Base-by-base conservation (phyloP, 2,329 filamentous ascomycete genomes). In the Fusarium staphyleae region DNA sequence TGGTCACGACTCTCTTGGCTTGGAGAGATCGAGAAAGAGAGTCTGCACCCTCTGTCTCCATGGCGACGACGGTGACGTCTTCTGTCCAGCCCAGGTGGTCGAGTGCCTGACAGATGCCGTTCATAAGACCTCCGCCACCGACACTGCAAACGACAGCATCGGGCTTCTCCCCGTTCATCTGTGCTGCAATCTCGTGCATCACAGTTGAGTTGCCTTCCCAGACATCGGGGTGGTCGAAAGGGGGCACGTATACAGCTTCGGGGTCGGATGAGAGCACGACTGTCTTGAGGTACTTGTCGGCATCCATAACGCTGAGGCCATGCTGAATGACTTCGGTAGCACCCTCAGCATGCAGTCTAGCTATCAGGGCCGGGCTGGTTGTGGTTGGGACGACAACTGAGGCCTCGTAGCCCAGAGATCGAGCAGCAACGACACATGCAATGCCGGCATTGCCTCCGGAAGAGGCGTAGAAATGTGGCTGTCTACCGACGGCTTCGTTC, bases 371-470 rank as follows among this genome's bases (percentile, higher is more conserved):
- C 0, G 80, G 75, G 47, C 85, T 85, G 0, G 89, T 91, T 7
- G 78, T 78, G 3, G 77, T 70, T 0, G 90, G 90, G 1, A 92
- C 86, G 9, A 90, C 87, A 54, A 95, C 87, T 1, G 89, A 91
- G 62, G 84, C 85, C 1, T 81, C 82, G 16, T 83, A 79, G 9
- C 78, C 77, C 5, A 93, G 78, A 2, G 81, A 78, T 32, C 76
- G 76, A 10, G 89, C 87, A 0, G 89, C 88, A 42, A 85, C 85
- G n/a, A 89, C 88, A 60, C 88, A 90, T 1, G 89, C 90, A 2
- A 95, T 82, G 2, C 90, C 90, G 0, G 90, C 90, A 65, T 95
- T 95, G 47, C 90, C 90, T 60, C 88, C 90, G 0, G 84, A 88
- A 4, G 87, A 88, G 63, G 81, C 85, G 74, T 87, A 92, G 78